Evolutionary conservation across 1,284 basidiomycete species (phyloP), one percentile per base, ranked within the genome.

Genomic region (Blastosporella zonata): DNA sequence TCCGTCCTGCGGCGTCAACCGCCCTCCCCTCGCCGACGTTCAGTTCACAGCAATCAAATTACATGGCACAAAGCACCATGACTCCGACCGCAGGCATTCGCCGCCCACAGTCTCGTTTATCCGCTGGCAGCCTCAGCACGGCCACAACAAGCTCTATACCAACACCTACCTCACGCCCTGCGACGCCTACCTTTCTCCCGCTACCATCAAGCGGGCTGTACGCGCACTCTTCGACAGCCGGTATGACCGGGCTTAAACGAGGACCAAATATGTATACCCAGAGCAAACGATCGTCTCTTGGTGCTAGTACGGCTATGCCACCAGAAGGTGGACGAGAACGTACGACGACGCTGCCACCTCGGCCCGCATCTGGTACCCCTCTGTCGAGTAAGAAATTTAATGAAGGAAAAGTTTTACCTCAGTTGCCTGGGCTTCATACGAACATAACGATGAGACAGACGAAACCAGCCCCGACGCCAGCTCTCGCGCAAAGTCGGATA

Each of bases 111-210:
- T 88, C 87, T 36, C 78, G 86, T 47, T 70, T 86, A 28, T 90
- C 87, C 20, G 77, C 77, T 25, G 75, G 68, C 20, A 82, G 81
- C 55, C 47, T 64, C 42, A 68, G 63, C 40, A 63, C 66, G 4
- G 76, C 76, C 15, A 80, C 79, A 15, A 67, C 74, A 28, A 80
- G 79, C 56, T 81, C 83, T 12, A 77, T 86, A 47, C 74, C 80
- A 3, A 83, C 84, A 6, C 79, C 84, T n/a, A 70, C 74, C 2
- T 86, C 85, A 40, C 80, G 87, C 5, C 87, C 87, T 6, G 64
- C 82, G 8, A 87, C 87, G 13, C 87, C 87, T 1, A 87, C 86
- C 17, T 84, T 84, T 58, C 69, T 90, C 18, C 86, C 87, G 8
- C 54, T 87, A 20, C 82, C 86, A 1, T 71, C 78, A 3, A 67